Evolutionary conservation across 2,329 filamentous ascomycete genomes (phyloP).

Genomic region (Ceratocystis diversiconidia): DNA sequence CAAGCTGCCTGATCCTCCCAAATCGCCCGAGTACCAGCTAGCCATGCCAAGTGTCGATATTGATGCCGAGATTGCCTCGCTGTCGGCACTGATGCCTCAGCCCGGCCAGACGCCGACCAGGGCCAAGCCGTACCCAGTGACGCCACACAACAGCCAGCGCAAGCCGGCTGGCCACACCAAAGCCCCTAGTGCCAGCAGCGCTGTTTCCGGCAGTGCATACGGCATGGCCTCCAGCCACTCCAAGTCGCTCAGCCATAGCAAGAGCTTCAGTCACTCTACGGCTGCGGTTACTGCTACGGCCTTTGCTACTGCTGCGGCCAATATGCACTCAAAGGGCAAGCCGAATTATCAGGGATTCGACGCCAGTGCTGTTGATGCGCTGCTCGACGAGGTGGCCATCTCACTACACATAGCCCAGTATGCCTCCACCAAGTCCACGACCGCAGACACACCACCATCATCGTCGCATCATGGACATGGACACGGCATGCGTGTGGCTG

Average conservation of each 20-base stretch:
- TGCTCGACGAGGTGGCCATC: constrained; percentile 16
- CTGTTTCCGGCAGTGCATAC: no score
- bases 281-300: background rate
- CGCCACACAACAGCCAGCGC: background rate
- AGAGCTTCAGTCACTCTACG: constrained; percentile 3
- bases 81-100: constrained; percentile 1
- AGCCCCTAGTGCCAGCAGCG: background rate
- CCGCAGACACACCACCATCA: background rate
- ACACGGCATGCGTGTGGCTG: background rate
- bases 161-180: background rate
- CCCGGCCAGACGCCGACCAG: background rate
- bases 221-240: background rate
- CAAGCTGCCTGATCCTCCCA: constrained; percentile 11
- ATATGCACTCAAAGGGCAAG: background rate
- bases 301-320: background rate
- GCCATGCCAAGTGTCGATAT: constrained; percentile 4
- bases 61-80: constrained; percentile 7
- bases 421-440: background rate
- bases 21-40: constrained; percentile 7
- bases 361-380: constrained; percentile 10
- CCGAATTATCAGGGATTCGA: background rate
- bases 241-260: background rate
- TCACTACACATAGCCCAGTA: constrained; percentile 14
- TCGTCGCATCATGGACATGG: constrained; percentile 1
- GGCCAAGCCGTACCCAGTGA: background rate